These are phyloP conservation scores for Terfezia boudieri DNA, from an alignment of 495 filamentous ascomycete genomes.

Conservation along the genomic window DNA sequence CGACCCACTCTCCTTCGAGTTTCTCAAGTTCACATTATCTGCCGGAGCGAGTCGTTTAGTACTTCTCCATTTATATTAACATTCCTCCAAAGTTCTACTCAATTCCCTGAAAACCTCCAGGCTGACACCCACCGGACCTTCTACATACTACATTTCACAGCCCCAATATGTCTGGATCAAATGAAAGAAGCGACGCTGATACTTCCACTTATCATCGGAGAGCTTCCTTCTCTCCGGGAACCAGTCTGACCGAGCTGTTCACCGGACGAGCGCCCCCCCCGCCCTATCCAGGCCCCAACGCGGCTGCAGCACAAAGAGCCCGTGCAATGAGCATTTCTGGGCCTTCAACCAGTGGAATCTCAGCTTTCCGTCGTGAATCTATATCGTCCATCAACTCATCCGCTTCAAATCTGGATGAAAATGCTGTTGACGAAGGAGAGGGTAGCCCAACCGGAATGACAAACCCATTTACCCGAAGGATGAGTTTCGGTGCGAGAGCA, in stretches of 20 bases:
- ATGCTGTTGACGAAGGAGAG: slow-evolving; percentile 55
- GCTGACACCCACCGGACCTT: too few species aligned
- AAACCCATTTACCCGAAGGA: slow-evolving; percentile 52
- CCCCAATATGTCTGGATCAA: slow-evolving; percentile 8
- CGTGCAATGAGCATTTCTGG: slow-evolving; percentile 77
- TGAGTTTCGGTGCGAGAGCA: slow-evolving; percentile 81
- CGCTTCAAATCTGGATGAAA: slow-evolving; percentile 64
- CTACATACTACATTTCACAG: too few species aligned
- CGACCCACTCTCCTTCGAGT: too few species aligned
- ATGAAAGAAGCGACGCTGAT: neutral
- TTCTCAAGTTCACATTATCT: too few species aligned
- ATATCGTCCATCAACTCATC: slow-evolving; percentile 46
- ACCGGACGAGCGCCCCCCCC: slow-evolving; percentile 21
- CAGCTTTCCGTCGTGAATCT: slow-evolving; percentile 45
- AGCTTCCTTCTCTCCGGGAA: slow-evolving; percentile 31
- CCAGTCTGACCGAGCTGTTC: slow-evolving; percentile 31
- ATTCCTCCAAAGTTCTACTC: too few species aligned
- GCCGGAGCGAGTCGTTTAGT: too few species aligned
- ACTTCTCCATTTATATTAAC: too few species aligned
- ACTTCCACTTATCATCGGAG: slow-evolving; percentile 22
- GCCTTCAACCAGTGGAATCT: slow-evolving; percentile 34
- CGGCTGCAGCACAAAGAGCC: slow-evolving; percentile 43
- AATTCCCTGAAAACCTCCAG: too few species aligned
- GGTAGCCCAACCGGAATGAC: slow-evolving; percentile 31
- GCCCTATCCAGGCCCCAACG: slow-evolving; percentile 39